A percentile compares a stretch with the other conserved stretches of the same genome.
Conservation (phyloP, 768 basidiomycete species). For the Steccherinum ochraceum region DNA sequence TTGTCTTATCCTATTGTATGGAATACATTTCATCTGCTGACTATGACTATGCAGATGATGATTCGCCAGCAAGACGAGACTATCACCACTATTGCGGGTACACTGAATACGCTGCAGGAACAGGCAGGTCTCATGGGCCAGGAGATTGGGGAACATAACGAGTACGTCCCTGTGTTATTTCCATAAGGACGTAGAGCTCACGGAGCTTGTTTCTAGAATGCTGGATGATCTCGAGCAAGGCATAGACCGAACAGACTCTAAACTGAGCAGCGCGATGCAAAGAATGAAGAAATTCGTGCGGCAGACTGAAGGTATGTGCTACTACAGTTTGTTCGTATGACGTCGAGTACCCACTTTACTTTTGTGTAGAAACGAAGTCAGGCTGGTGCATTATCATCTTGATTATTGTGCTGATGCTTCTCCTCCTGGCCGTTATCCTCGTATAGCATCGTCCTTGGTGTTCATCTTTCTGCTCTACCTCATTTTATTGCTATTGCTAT, state of each 20-base stretch:
- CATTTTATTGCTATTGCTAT: background rate
- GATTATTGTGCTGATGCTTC: slow-evolving; percentile 68
- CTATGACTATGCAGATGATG: slow-evolving; percentile 51
- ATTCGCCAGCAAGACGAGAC: slow-evolving; percentile 86
- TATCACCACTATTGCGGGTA: slow-evolving; percentile 82
- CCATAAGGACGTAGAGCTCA: background rate
- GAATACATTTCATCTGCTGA: background rate
- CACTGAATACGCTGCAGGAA: slow-evolving; percentile 74
- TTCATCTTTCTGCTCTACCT: background rate
- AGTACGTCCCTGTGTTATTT: slow-evolving; percentile 43
- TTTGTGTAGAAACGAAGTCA: slow-evolving; percentile 66
- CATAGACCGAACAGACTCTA: slow-evolving; percentile 61
- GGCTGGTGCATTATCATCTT: slow-evolving; percentile 88
- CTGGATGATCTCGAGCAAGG: slow-evolving; percentile 79
- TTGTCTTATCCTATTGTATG: slow-evolving; percentile 12
- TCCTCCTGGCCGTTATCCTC: slow-evolving; percentile 78
- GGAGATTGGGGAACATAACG: slow-evolving; percentile 88
- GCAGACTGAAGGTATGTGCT: slow-evolving; percentile 65
- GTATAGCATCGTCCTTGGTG: slow-evolving; percentile 32
- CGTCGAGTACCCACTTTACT: background rate
- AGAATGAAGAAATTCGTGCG: slow-evolving; percentile 79
- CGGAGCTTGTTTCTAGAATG: slow-evolving; percentile 44
- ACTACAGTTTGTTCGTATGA: background rate
- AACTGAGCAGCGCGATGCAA: slow-evolving; percentile 62
- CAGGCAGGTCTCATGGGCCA: slow-evolving; percentile 94